Conservation (phyloP, 257 asterid genomes). For the Salvia rosmarinus region DNA sequence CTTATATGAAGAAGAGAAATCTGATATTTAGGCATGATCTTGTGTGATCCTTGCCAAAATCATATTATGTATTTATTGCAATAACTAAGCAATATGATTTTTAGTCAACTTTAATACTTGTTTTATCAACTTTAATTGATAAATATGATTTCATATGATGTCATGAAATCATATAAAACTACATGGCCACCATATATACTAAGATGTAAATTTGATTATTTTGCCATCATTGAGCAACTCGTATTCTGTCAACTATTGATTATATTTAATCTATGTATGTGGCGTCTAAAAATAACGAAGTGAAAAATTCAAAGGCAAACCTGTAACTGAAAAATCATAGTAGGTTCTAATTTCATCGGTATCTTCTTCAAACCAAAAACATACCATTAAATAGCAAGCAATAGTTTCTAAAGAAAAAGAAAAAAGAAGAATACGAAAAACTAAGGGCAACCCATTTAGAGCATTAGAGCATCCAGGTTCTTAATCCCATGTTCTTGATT, state of each 20-base stretch:
- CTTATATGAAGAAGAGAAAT: background rate
- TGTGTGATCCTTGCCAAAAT: background rate
- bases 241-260: background rate
- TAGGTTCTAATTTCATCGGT: background rate
- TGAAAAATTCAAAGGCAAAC: background rate
- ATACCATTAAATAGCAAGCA: too few species aligned
- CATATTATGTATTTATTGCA: too few species aligned
- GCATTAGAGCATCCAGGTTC: too few species aligned
- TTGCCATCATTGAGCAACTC: constrained; percentile 8
- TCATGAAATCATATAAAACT: constrained; percentile 10
- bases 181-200: background rate
- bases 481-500: too few species aligned
- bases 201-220: background rate
- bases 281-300: background rate
- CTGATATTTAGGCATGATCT: background rate
- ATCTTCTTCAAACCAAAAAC: background rate
- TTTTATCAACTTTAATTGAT: background rate
- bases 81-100: background rate
- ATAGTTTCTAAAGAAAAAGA: too few species aligned
- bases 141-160: background rate
- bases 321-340: background rate
- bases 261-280: background rate
- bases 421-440: too few species aligned
- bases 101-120: background rate
- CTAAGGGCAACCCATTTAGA: too few species aligned